Evolutionary conservation across 2,329 filamentous ascomycete genomes (phyloP).

Genomic region (Fusarium equiseti): DNA sequence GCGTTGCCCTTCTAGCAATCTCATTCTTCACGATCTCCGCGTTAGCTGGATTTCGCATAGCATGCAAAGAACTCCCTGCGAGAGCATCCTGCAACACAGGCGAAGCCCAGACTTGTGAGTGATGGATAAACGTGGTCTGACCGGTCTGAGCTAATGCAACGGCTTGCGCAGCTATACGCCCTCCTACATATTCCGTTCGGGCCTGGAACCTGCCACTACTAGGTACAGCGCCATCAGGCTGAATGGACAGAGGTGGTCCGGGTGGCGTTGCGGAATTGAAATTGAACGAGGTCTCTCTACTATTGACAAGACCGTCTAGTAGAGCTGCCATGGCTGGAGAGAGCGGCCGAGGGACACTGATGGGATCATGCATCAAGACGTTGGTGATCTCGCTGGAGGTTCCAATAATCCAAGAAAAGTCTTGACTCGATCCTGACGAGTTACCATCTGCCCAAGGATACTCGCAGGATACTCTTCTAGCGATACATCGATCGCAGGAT

Average conservation of each 20-base stretch:
- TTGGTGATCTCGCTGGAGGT: not conserved
- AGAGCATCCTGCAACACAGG: not conserved
- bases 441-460: not conserved
- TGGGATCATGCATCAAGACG: not conserved
- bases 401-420: not conserved
- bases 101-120: not conserved
- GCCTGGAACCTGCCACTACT: not conserved
- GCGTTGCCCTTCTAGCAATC: not conserved
- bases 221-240: rapidly evolving
- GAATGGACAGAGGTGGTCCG: not conserved
- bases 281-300: rapidly evolving
- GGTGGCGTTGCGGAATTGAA: not conserved
- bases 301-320: not conserved
- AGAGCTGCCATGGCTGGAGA: not conserved
- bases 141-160: not conserved
- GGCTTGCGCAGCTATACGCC: not conserved
- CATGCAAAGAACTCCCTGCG: not conserved
- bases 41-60: not conserved
- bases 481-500: not conserved
- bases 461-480: not conserved
- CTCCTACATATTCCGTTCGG: not conserved
- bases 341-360: rapidly evolving
- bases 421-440: not conserved
- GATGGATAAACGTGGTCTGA: not conserved
- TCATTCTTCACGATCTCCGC: not conserved